Evolutionary conservation across 805 yeast species (phyloP).

Genomic region (Cyberlindnera mississippiensis): DNA sequence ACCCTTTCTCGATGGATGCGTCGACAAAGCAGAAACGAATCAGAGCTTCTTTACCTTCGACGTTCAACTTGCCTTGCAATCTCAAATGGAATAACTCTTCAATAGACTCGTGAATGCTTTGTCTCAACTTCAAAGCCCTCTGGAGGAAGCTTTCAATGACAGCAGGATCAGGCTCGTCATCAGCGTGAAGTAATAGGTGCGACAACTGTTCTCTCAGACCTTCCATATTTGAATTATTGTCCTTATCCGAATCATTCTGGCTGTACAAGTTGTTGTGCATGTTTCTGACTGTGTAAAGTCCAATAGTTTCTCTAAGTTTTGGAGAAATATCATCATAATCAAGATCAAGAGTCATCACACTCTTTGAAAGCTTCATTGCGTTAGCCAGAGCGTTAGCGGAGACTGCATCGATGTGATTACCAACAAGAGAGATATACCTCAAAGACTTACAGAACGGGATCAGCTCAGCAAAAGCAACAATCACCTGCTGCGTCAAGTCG

Average conservation of each 20-base stretch:
- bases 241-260: background rate
- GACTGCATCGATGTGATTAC: constrained; percentile 58
- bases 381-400: constrained; percentile 63
- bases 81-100: constrained; percentile 58
- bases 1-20: constrained; percentile 60
- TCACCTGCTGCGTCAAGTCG: constrained; percentile 47
- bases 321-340: constrained; percentile 56
- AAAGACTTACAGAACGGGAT: constrained; percentile 66
- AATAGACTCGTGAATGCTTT: constrained; percentile 43
- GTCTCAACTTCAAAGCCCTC: constrained; percentile 36
- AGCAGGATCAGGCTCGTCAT: constrained; percentile 24
- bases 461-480: constrained; percentile 64
- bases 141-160: constrained; percentile 33
- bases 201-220: constrained; percentile 52
- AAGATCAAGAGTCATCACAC: constrained; percentile 63
- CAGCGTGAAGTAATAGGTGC: constrained; percentile 35
- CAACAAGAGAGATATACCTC: constrained; percentile 63
- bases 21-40: constrained; percentile 69
- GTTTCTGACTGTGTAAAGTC: constrained; percentile 76
- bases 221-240: constrained; percentile 39
- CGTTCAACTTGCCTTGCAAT: constrained; percentile 47
- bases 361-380: constrained; percentile 57
- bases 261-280: constrained; percentile 49
- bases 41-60: constrained; percentile 77
- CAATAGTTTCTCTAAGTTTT: constrained; percentile 58